Evolutionary conservation across 2,329 filamentous ascomycete species (phyloP), one percentile per base, ranked within the genome.

Genomic region (Ceratocystis eucalypticola): DNA sequence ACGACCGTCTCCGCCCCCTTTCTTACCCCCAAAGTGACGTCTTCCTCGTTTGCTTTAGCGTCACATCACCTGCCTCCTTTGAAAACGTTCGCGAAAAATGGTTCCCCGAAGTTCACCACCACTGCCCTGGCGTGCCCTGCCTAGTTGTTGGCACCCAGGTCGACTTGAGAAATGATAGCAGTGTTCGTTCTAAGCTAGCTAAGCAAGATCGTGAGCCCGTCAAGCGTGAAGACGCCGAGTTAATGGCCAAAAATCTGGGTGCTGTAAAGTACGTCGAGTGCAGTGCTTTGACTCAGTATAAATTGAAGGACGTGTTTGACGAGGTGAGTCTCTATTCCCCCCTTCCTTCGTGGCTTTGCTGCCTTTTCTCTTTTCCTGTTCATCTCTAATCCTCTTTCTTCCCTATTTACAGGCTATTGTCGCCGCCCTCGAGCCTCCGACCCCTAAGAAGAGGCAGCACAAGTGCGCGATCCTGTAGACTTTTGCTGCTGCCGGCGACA

Each of bases 211-310:
- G 97, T 93, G 80, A 84, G 66, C 93, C 93, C 2, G 92, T 99
- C 69, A 84, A 86, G 75, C 91, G 89, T 76, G 91, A 96, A 76
- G 92, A 96, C 71, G 94, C 94, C 65, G 93, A 97, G 77, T 83
- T 86, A 71, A 96, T 97, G 91, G 93, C 94, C 2, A 96, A 93
- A 80, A 93, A 97, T 70, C 80, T 97, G n/a, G 91, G 91, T 69
- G 94, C 94, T 4, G 91, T 99, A 72, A 97, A 96, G 81, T 99
- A 99, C 73, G 94, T 97, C 70, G 94, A 99, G 80, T 99, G 94
- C 80, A 96, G 92, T 75, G 94, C 94, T 67, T 80, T 99, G 76
- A 97, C 94, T 69, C 94, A 99, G 80, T 96, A 92, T 80, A 96
- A 96, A 79, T 80, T 99, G 71, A 99, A 99, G 82, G 94, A 97